These are phyloP conservation scores for Terfezia claveryi DNA, from an alignment of 495 filamentous ascomycete genomes.

Conservation along the genomic window DNA sequence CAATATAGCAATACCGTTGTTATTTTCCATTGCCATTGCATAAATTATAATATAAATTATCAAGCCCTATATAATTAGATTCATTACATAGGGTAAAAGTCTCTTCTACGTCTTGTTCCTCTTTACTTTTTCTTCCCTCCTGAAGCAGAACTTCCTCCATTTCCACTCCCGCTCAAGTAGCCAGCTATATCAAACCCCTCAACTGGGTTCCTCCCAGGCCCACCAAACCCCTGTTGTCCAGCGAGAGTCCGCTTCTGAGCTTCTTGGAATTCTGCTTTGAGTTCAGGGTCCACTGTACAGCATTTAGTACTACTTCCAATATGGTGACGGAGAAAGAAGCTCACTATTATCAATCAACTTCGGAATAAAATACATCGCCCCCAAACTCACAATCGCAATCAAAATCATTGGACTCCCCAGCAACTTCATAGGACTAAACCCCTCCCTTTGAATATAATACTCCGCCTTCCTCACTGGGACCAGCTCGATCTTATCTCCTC, in stretches of 20 bases:
- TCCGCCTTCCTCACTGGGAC: conserved; percentile 8
- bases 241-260: conserved; percentile 48
- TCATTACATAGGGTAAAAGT: no score
- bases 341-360: conserved; percentile 88
- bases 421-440: conserved; percentile 35
- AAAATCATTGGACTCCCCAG: conserved; percentile 91
- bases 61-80: no score
- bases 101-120: no score
- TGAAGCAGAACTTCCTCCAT: no score
- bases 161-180: neutral
- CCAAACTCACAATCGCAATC: conserved; percentile 59
- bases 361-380: conserved; percentile 68
- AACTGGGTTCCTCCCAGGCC: neutral
- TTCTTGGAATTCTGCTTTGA: conserved; percentile 75
- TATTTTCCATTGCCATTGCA: no score
- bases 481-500: conserved; percentile 23
- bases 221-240: neutral
- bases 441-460: conserved; percentile 16
- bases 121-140: no score
- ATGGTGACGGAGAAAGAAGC: conserved; percentile 19
- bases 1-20: no score
- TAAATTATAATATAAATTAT: no score
- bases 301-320: neutral
- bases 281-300: conserved; percentile 78
- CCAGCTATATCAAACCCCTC: neutral